phyloP scores from a whole-genome alignment of 1,284 basidiomycete genomes.

The Singerocomus inundabilis region DNA sequence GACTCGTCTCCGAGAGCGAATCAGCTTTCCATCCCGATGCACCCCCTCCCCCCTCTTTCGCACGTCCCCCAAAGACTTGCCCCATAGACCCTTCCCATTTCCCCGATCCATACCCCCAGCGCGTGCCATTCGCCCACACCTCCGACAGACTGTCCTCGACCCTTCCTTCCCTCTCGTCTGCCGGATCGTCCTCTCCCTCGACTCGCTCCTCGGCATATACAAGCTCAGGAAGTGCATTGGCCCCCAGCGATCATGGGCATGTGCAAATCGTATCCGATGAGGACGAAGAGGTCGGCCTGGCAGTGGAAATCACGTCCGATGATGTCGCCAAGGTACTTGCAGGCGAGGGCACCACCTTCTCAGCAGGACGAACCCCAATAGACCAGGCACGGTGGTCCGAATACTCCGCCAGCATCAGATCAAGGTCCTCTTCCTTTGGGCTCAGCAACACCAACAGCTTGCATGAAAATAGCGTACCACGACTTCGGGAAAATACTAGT shows the following conservation, averaged over 20 bases:
- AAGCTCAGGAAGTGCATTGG: constrained; percentile 57
- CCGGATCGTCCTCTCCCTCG: constrained; percentile 64
- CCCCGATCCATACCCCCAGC: constrained; percentile 47
- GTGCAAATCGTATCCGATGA: constrained; percentile 61
- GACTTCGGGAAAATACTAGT: constrained; percentile 60
- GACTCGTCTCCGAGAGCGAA: too few species aligned
- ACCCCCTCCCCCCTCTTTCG: constrained; percentile 41
- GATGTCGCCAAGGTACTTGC: constrained; percentile 59
- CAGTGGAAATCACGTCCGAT: constrained; percentile 60
- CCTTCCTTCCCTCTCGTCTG: constrained; percentile 61
- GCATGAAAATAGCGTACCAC: constrained; percentile 44
- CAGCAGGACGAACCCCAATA: constrained; percentile 43
- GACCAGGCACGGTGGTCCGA: constrained; percentile 69
- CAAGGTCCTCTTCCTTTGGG: constrained; percentile 65
- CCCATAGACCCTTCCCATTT: constrained; percentile 62
- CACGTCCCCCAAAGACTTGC: constrained; percentile 46
- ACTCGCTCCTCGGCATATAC: constrained; percentile 76
- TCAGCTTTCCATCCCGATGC: too few species aligned
- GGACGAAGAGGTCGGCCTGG: constrained; percentile 53
- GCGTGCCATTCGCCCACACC: constrained; percentile 28
- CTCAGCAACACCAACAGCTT: constrained; percentile 44
- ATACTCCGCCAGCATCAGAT: constrained; percentile 59
- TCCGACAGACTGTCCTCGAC: constrained; percentile 42
- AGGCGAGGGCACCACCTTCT: constrained; percentile 46
- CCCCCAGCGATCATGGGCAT: constrained; percentile 59